Conservation (phyloP, 495 filamentous ascomycete genomes). For the Cercophora sp. region DNA sequence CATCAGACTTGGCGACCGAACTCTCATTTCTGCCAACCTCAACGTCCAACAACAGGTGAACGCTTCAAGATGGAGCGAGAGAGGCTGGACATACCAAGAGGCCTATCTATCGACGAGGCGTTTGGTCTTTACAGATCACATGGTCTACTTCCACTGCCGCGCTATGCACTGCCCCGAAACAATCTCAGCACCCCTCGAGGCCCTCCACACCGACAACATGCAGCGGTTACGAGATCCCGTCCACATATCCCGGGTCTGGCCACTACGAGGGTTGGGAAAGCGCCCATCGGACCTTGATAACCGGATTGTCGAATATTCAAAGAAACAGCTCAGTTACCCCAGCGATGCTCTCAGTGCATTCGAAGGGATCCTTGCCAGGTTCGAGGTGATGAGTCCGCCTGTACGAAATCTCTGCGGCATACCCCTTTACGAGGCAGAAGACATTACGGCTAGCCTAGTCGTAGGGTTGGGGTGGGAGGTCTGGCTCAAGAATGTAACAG, state of each 20-base stretch:
- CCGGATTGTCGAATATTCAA: not conserved
- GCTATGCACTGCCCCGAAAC: conserved; percentile 21
- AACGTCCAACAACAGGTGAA: not conserved
- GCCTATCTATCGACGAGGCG: conserved; percentile 26
- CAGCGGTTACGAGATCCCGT: not conserved
- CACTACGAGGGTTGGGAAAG: not conserved
- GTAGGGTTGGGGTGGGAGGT: not conserved
- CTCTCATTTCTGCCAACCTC: not conserved
- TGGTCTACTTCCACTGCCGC: conserved; percentile 37
- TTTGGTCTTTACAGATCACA: conserved; percentile 19
- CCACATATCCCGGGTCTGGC: not conserved
- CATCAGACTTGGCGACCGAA: not conserved
- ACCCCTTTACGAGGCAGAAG: not conserved
- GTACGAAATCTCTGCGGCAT: not conserved
- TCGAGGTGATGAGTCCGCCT: not conserved
- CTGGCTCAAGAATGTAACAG: not conserved
- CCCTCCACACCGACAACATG: not conserved
- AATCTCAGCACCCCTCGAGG: not conserved
- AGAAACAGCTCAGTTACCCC: not conserved
- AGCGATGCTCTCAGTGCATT: conserved; percentile 5
- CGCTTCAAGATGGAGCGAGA: conserved; percentile 29
- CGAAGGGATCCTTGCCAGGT: not conserved
- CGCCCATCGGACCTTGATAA: not conserved
- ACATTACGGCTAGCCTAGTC: not conserved
- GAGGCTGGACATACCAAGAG: conserved; percentile 46